Conservation (phyloP, 192 early-diverging fungal species). For the Coemansia sp. region DNA sequence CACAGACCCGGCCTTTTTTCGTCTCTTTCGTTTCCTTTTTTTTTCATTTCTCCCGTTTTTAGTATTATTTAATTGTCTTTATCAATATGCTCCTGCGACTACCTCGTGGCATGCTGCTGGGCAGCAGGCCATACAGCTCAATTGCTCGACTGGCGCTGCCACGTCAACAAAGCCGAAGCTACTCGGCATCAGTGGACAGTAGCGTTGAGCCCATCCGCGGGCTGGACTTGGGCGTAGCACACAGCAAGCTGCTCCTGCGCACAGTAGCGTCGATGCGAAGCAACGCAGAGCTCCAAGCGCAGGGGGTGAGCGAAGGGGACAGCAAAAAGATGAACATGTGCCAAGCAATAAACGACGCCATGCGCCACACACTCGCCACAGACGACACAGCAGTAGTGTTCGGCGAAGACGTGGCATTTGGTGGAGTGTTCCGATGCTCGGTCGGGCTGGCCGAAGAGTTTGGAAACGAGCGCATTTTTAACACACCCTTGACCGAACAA, state of each 20-base stretch:
- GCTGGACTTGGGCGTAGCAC: slow-evolving; percentile 76
- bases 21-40: not conserved
- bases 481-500: slow-evolving; percentile 95
- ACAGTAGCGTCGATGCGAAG: slow-evolving; percentile 70
- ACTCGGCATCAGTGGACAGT: slow-evolving; percentile 47
- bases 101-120: not conserved
- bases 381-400: slow-evolving; percentile 93
- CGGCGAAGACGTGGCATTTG: slow-evolving; percentile 97
- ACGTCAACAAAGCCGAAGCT: not conserved
- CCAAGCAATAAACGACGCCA: slow-evolving; percentile 95
- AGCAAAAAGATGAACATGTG: slow-evolving; percentile 84
- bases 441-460: slow-evolving; percentile 89
- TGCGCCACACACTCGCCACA: slow-evolving; percentile 79
- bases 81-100: not conserved
- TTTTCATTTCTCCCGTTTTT: not conserved
- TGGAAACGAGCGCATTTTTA: slow-evolving; percentile 92
- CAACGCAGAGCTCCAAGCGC: slow-evolving; percentile 67
- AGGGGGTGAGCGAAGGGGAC: slow-evolving; percentile 61
- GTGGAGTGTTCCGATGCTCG: slow-evolving; percentile 95
- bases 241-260: slow-evolving; percentile 76
- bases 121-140: not conserved
- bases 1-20: not conserved
- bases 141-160: not conserved
- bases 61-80: not conserved
- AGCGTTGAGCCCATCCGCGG: slow-evolving; percentile 75